These are phyloP conservation scores for Bertia moriformis DNA, from an alignment of 2,329 filamentous ascomycete genomes.

Conservation along the genomic window DNA sequence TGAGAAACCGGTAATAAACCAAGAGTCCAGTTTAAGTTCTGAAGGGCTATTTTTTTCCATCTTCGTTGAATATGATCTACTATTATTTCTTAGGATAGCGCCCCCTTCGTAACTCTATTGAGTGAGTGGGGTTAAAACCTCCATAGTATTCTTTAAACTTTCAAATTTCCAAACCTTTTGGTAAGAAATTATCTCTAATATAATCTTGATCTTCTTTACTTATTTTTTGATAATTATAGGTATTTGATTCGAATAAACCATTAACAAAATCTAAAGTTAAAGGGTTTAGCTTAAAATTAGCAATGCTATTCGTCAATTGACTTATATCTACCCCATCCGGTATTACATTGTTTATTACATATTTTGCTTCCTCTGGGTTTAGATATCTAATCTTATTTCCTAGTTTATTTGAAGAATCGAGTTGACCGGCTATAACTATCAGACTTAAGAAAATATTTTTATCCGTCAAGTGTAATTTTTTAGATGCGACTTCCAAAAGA, in stretches of 20 bases:
- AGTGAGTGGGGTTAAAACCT: too few relatives aligned
- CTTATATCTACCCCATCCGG: conserved; percentile 2
- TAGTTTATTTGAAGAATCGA: conserved; percentile 2
- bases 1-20: too few relatives aligned
- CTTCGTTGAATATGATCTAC: too few relatives aligned
- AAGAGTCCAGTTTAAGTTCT: too few relatives aligned
- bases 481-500: conserved; percentile 2
- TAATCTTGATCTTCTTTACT: conserved; percentile 1
- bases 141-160: too few relatives aligned
- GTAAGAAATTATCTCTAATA: too few relatives aligned
- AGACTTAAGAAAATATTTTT: conserved; percentile 3
- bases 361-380: conserved; percentile 1
- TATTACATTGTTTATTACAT: conserved; percentile 1
- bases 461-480: conserved; percentile 3
- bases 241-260: conserved; percentile 2
- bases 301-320: conserved; percentile 2
- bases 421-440: conserved; percentile 3
- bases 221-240: conserved; percentile 2
- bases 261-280: conserved; percentile 3
- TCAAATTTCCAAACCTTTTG: too few relatives aligned
- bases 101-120: too few relatives aligned
- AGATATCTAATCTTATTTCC: conserved; percentile 3
- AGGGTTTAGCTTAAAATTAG: not conserved
- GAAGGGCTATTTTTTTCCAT: too few relatives aligned
- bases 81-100: too few relatives aligned